Evolutionary conservation across 2,329 filamentous ascomycete genomes (phyloP), one percentile per base, ranked within the genome.

Genomic region (Magnaporthiopsis poae): DNA sequence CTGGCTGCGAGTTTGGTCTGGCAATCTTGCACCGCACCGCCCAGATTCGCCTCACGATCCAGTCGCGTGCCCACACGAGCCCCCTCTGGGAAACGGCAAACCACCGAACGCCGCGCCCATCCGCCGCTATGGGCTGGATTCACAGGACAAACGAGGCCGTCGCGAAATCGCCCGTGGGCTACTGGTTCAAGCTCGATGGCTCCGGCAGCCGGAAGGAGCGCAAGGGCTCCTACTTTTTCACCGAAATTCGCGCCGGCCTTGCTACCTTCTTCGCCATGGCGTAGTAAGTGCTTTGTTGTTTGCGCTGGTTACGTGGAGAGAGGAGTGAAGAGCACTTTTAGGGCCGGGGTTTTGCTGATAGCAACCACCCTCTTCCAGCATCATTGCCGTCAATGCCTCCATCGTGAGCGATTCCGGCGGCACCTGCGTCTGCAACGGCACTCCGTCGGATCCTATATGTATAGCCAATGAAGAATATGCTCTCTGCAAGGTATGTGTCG

Each of bases 161-260:
- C 70, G 90, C 90, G 68, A 79, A 78, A 69, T 88, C 87, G 74
- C 76, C 82, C 46, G 82, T 92, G 68, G 90, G 90, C 69, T 81
- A 82, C 70, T 90, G 88, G 80, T 96, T 96, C 78, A 86, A 87
- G 70, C 85, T 96, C 60, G 91, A 96, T 69, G 90, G 90, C 70
- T 92, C 86, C 59, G 91, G 91, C 72, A 90, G 94, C 84, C 65
- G 31, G 31, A 67, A 65, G 52, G 88, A 91, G 76, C 86, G 90
- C 65, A 89, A 90, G 74, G 88, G 88, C 29, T 89, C 90, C 39
- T 83, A 84, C 71, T 96, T 96, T 80, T 86, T 91, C 72, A 96
- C 91, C 63, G 92, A 96, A 78, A 81, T 96, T 66, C 88, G 92
- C 69, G 92, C 90, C 68, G 92, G 92, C 63, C 79, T 96, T 56